Evolutionary conservation across 495 filamentous ascomycete species (phyloP).

Genomic region (Xylaria curta): DNA sequence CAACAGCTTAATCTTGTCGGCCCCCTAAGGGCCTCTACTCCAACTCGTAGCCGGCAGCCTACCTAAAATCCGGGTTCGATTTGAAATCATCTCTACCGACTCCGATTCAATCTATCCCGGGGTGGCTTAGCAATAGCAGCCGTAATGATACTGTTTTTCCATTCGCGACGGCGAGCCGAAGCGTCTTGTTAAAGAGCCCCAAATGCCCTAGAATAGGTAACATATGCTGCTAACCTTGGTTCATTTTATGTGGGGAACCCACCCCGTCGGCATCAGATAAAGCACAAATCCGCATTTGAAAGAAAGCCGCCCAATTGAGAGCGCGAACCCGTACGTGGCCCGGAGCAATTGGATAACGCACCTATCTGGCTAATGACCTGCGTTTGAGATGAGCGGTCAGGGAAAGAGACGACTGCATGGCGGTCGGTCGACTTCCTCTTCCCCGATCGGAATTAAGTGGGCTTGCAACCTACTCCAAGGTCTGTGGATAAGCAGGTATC

Average conservation of each 20-base stretch:
- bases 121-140: background rate
- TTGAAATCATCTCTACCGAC: constrained; percentile 8
- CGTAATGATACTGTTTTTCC: background rate
- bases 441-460: background rate
- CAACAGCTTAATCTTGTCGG: background rate
- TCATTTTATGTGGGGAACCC: background rate
- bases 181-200: background rate
- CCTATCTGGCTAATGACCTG: background rate
- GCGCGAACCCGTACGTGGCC: constrained; percentile 11
- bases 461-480: constrained; percentile 17
- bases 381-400: constrained; percentile 14
- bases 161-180: background rate
- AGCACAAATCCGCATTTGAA: background rate
- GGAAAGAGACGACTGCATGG: background rate
- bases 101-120: background rate
- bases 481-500: background rate
- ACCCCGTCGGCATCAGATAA: background rate
- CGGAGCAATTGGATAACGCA: constrained; percentile 16
- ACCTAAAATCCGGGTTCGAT: background rate
- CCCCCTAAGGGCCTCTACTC: background rate
- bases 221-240: background rate
- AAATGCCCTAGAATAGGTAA: background rate
- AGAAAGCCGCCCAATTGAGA: background rate
- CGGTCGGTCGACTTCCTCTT: background rate
- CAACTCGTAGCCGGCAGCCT: background rate